Conservation (phyloP, 768 basidiomycete species). For the Rhizopogon rudus region DNA sequence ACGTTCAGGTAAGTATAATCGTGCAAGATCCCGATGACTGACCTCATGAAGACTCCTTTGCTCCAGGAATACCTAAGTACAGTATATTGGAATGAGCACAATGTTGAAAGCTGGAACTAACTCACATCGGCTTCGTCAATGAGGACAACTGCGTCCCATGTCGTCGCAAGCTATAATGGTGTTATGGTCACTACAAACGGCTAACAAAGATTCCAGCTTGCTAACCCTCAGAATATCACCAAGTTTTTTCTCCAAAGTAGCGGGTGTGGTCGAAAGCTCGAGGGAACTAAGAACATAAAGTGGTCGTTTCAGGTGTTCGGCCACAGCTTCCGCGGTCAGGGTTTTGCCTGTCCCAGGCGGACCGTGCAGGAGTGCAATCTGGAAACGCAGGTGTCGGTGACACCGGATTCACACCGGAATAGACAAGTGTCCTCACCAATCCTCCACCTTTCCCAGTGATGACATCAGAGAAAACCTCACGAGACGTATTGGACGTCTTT, state of each 20-base stretch:
- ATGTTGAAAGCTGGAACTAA: not conserved
- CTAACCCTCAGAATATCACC: slow-evolving; percentile 14
- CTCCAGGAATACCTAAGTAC: slow-evolving; percentile 65
- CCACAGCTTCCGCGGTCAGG: slow-evolving; percentile 55
- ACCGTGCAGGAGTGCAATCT: slow-evolving; percentile 23
- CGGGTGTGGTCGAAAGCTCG: slow-evolving; percentile 46
- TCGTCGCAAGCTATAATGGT: slow-evolving; percentile 48
- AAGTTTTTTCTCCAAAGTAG: slow-evolving; percentile 37
- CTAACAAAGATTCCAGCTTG: not conserved
- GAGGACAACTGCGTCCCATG: slow-evolving; percentile 56
- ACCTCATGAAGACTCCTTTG: slow-evolving; percentile 56
- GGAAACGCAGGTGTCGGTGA: not conserved
- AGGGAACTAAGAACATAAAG: slow-evolving; percentile 52
- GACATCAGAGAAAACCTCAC: slow-evolving; percentile 37
- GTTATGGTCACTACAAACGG: slow-evolving; percentile 20
- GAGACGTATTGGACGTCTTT: slow-evolving; percentile 12
- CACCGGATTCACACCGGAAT: not conserved
- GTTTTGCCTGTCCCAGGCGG: slow-evolving; percentile 41
- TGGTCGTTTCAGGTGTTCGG: slow-evolving; percentile 48
- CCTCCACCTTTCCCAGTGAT: slow-evolving; percentile 64
- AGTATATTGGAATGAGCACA: not conserved
- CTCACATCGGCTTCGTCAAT: slow-evolving; percentile 42
- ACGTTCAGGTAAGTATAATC: not conserved
- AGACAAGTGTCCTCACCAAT: slow-evolving; percentile 43
- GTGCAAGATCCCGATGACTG: not conserved